Evolutionary conservation across 2,329 filamentous ascomycete species (phyloP).

Genomic region (Sporothrix luriei): DNA sequence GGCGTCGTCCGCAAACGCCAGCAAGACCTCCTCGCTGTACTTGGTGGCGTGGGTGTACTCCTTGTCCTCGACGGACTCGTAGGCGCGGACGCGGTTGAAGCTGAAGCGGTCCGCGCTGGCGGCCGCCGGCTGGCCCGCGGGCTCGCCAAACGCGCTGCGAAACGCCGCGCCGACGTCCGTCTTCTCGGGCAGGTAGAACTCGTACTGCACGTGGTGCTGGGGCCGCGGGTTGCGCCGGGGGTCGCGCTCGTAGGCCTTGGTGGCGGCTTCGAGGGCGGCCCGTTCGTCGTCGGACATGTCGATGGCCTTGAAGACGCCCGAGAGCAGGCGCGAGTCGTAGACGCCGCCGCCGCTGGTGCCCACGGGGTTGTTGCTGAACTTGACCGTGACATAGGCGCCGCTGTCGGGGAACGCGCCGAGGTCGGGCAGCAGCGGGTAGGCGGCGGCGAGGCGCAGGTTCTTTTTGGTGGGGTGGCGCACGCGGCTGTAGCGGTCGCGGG

Average conservation of each 20-base stretch:
- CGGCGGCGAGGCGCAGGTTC: conserved; percentile 60
- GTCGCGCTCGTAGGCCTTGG: conserved; percentile 59
- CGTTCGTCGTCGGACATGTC: conserved; percentile 59
- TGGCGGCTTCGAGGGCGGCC: conserved; percentile 52
- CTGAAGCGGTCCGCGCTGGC: conserved; percentile 54
- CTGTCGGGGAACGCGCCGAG: conserved; percentile 70
- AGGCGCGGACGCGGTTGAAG: conserved; percentile 64
- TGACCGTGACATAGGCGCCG: conserved; percentile 69
- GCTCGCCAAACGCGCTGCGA: conserved; percentile 62
- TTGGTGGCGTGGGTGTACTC: conserved; percentile 61
- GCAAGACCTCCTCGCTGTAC: conserved; percentile 65
- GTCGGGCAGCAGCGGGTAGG: conserved; percentile 65
- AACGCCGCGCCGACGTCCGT: conserved; percentile 55
- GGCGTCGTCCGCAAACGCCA: conserved; percentile 60
- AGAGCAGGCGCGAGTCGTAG: conserved; percentile 65
- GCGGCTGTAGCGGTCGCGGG: conserved; percentile 59
- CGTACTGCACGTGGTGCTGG: conserved; percentile 64
- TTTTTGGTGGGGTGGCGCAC: conserved; percentile 63
- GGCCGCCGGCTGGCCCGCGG: conserved; percentile 56
- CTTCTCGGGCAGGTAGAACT: conserved; percentile 64
- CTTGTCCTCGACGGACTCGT: conserved; percentile 63
- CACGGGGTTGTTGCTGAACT: conserved; percentile 68
- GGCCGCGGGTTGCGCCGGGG: conserved; percentile 59
- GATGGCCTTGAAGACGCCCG: conserved; percentile 63
- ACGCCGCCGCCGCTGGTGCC: conserved; percentile 51